Percentiles rank a stretch among this genome's conserved stretches.
Conservation (phyloP, 1,139 yeast species). For the Suhomyces ambrosiae region DNA sequence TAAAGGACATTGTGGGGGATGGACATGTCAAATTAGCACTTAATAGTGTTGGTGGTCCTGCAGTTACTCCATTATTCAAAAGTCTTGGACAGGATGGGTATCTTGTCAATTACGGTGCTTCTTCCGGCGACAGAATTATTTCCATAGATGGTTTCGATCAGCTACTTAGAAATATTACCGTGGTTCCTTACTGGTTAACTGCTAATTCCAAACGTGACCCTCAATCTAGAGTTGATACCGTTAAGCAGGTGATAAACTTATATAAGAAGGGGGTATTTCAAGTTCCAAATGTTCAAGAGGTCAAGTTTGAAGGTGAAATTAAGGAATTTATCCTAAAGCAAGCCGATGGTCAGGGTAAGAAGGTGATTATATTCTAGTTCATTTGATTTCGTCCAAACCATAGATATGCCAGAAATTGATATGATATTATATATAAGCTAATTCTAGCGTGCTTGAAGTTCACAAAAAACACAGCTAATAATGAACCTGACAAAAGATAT, state of each 20-base stretch:
- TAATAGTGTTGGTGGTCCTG: slow-evolving; percentile 35
- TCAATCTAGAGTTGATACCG: slow-evolving; percentile 19
- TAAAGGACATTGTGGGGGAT: slow-evolving; percentile 17
- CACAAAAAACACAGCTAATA: no score
- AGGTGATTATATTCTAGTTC: slow-evolving; percentile 11
- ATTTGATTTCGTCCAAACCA: no score
- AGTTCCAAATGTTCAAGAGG: slow-evolving; percentile 13
- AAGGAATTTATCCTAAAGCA: slow-evolving; percentile 4
- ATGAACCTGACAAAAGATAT: no score
- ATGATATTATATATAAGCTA: no score
- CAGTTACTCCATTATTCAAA: slow-evolving; percentile 26
- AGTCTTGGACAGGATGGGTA: slow-evolving; percentile 29
- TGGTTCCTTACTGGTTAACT: slow-evolving; percentile 24
- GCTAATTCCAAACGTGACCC: slow-evolving; percentile 21
- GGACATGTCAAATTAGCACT: slow-evolving; percentile 33
- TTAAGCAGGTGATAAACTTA: slow-evolving; percentile 16
- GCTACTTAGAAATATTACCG: slow-evolving; percentile 22
- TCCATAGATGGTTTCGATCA: slow-evolving; percentile 18
- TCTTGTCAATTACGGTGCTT: slow-evolving; percentile 34
- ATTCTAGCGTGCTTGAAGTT: no score
- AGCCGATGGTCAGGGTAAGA: slow-evolving; percentile 11
- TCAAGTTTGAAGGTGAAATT: slow-evolving; percentile 14
- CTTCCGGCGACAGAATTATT: slow-evolving; percentile 16
- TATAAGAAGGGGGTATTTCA: slow-evolving; percentile 16
- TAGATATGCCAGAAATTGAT: background rate